Base-by-base conservation (phyloP, 805 yeast genomes). In the Zygosaccharomyces kombuchaensis region DNA sequence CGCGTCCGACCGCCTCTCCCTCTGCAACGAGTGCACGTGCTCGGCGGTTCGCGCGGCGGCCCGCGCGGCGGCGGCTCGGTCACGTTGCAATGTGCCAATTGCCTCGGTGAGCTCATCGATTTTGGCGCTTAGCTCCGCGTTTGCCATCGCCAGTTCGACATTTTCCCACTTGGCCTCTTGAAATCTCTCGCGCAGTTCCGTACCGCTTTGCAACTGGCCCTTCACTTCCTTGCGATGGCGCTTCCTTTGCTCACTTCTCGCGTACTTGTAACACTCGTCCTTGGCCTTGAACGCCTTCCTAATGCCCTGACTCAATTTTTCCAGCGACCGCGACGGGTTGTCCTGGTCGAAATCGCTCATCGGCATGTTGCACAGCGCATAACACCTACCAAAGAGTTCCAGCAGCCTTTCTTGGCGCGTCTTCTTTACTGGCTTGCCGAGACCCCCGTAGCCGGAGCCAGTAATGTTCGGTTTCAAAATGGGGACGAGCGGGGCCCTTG, bases 301-400 rank as follows among this genome's bases (percentile, higher is more conserved):
- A 29, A 46, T 19, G 14, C 41, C 50, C 6, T 9, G 13, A 6
- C 41, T 16, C 13, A 34, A 23, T 10, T 17, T 26, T n/a, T 38
- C 32, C n/a, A 43, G 23, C 5, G 44, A 36, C 16, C 14, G 10
- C 10, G 29, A 17, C 4, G 41, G 34, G n/a, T 39, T 25, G 10
- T 30, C 29, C 9, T 25, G 40, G 16, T 34, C 40, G 23, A 46
- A 21, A 14, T 37, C 27, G 14, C 26, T 40, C 38, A 39, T 12
- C 19, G 50, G 50, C 22, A 46, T 17, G 29, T 36, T 41, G 14
- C 46, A 46, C 19, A 43, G 19, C 13, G 45, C 32, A 32, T n/a
- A 46, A 16, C 45, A 27, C 38, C 46, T 43, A 9, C 25, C 22
- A 31, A 38, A 27, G 4, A 38, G 26, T 27, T 26, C 34, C 6